phyloP scores from a whole-genome alignment of 192 early-diverging fungal genomes.

The Jimgerdemannia flammicorona region DNA sequence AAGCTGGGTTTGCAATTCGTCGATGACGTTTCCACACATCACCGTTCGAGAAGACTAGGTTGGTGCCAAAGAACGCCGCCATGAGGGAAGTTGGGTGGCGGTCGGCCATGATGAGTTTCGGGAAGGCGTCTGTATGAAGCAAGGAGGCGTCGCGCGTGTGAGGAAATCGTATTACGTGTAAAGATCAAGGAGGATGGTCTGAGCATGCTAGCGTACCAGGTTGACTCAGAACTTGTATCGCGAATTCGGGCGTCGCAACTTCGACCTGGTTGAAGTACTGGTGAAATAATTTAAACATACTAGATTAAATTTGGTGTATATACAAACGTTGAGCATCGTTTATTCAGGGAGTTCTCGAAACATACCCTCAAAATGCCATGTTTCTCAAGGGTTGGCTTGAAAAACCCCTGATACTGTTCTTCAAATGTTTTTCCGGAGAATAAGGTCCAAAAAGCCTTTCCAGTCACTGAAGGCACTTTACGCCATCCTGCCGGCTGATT shows the following conservation, averaged over 20 bases:
- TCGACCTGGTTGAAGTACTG: background rate
- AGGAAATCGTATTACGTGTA: background rate
- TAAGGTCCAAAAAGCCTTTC: background rate
- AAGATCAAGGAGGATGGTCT: background rate
- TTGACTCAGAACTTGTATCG: constrained; percentile 1
- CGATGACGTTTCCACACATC: constrained; percentile 22
- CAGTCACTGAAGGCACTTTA: background rate
- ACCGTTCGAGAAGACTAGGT: constrained; percentile 18
- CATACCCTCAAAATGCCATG: background rate
- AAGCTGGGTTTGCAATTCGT: constrained; percentile 28
- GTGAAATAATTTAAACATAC: background rate
- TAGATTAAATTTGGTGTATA: background rate
- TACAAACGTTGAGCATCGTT: background rate
- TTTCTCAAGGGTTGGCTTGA: background rate
- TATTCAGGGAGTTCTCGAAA: background rate
- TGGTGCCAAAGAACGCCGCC: background rate
- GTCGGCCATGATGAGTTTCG: background rate
- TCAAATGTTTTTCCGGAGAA: background rate
- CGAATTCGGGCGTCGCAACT: constrained; percentile 9
- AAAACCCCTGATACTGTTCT: background rate
- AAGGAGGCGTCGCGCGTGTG: background rate
- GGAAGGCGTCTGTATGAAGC: background rate
- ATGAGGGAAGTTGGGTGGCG: background rate
- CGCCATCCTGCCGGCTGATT: background rate
- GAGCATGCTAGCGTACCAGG: background rate